These are phyloP conservation scores for Mycena metata DNA, from an alignment of 768 basidiomycete species.

Conservation along the genomic window DNA sequence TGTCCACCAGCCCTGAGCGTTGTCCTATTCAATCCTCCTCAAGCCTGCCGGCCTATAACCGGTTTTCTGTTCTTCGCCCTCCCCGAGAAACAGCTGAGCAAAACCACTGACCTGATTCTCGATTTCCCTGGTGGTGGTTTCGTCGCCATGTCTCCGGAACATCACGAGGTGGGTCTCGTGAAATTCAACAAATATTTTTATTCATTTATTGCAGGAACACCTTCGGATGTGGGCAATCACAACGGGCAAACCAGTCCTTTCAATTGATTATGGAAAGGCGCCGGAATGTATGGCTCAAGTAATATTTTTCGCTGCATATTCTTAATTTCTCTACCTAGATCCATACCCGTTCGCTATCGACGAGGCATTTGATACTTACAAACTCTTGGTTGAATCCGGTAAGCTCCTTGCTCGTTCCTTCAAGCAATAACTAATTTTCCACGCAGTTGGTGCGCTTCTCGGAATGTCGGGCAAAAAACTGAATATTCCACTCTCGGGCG, in stretches of 20 bases:
- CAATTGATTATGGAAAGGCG: slow-evolving; percentile 96
- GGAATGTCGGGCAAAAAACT: slow-evolving; percentile 91
- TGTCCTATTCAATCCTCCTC: no score
- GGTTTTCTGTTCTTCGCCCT: slow-evolving; percentile 87
- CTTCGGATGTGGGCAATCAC: slow-evolving; percentile 86
- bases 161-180: slow-evolving; percentile 72
- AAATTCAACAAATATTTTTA: no score
- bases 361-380: slow-evolving; percentile 93
- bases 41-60: slow-evolving; percentile 90
- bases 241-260: slow-evolving; percentile 83
- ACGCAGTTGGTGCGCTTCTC: slow-evolving; percentile 75
- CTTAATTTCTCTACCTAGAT: slow-evolving; percentile 62
- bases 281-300: slow-evolving; percentile 81
- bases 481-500: slow-evolving; percentile 86
- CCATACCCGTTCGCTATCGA: slow-evolving; percentile 98
- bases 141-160: slow-evolving; percentile 94
- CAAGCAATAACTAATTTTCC: slow-evolving; percentile 1
- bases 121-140: slow-evolving; percentile 99
- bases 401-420: slow-evolving; percentile 35
- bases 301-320: slow-evolving; percentile 13
- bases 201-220: slow-evolving; percentile 65
- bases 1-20: no score
- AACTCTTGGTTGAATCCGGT: slow-evolving; percentile 81
- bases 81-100: slow-evolving; percentile 71
- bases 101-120: slow-evolving; percentile 84